Evolutionary conservation across 305 asterid genomes (phyloP), one percentile per base, ranked within the genome.

Genomic region (Fraxinus angustifolia): DNA sequence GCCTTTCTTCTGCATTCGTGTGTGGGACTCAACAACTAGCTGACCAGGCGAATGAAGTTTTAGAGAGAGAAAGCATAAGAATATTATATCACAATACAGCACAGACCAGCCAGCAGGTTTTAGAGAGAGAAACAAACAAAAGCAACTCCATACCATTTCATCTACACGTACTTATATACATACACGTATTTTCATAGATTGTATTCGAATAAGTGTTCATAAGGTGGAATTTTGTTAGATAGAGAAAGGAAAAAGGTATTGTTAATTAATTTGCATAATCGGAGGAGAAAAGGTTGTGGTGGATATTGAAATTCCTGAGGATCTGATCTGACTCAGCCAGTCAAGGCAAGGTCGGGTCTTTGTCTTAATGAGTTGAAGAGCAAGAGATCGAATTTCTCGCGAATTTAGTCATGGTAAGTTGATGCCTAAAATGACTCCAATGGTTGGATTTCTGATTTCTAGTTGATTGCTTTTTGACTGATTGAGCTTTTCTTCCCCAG

Each of bases 381-480:
- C 80, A 79, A 87, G 93, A 86, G 95, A 93, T 94, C 95, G 95
- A 87, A 88, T 85, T 85, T 79, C 81, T 62, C 81, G 82, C 82
- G 82, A 56, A 73, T 82, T 82, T 87, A 73, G 53, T 84, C 31
- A 94, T 93, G 97, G 98, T 93, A 85, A 60, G 91, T 85, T 85
- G 53, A 50, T 82, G 73, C 81, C 6, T 30, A 35, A 85, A 83
- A 82, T 83, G 89, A 78, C 83, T 78, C 58, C 19, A 16, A 56
- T 40, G n/a, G 67, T 72, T 74, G 89, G 77, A 8, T 79, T 83
- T 83, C 58, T 82, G 79, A 78, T 62, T 85, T 81, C 17, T 71
- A 34, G 76, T 82, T 83, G 78, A 80, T 80, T 84, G 78, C 33
- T 12, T 72, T 67, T 56, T 16, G 81, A 36, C 79, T 81, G 81